Evolutionary conservation across 768 basidiomycete genomes (phyloP), one percentile per base, ranked within the genome.

Genomic region (Dacryopinax spathularia): DNA sequence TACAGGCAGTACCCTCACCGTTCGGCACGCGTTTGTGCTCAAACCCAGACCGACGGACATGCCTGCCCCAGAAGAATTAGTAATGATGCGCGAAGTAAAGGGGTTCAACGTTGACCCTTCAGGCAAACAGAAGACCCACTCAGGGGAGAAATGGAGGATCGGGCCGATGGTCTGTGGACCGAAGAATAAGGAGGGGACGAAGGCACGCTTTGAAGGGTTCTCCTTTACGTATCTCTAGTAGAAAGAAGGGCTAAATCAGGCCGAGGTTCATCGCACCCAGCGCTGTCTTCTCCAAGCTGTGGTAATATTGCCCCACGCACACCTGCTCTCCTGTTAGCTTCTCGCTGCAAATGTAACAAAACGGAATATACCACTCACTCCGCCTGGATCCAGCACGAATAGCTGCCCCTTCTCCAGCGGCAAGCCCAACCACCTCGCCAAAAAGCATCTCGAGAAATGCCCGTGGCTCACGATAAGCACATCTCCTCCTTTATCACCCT

Each of bases 191-290:
- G 10, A 56, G 18, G 48, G 48, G 13, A 56, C 48, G 18, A 56
- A 56, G 48, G 25, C 48, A 20, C 7, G 7, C 48, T 56, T 15
- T 20, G 48, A 56, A 29, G 48, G 48, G 5, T 56, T 56, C 48
- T 15, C 48, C 2, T 56, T 56, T 29, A 56, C 25, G 48, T 56
- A 56, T 56, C 29, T 56, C 25, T 56, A 56, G 48, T 27, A 44
- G 43, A 29, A 29, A 29, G n/a, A n/a, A n/a, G 5, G 48, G 31
- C 48, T 56, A 56, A 20, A 56, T 56, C 5, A 56, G 48, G 5
- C 48, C 48, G 29, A 56, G 48, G 48, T 56, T 56, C 48, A 56
- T 56, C 25, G 48, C 48, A 22, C 48, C 48, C 48, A 56, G 48
- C 48, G 48, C 22, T 4, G 48, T 56, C 48, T 56, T 56, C 9